phyloP scores from a whole-genome alignment of 164 flowering plant genomes.

The Nymphaea thermarum region DNA sequence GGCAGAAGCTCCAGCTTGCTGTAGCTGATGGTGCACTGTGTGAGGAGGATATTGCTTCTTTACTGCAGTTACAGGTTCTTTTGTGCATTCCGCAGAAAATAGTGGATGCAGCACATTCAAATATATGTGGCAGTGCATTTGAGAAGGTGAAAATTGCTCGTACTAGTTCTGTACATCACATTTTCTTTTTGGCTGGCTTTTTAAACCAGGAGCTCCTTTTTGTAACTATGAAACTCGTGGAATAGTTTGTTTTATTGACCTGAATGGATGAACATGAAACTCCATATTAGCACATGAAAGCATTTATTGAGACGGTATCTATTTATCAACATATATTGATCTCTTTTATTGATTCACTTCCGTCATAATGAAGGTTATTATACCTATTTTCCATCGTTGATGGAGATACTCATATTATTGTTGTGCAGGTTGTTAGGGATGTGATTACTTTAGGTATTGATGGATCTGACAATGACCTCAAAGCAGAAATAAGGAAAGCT shows the following conservation, averaged over 20 bases:
- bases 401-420: neutral
- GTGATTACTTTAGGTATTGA: conserved; percentile 77
- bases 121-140: conserved; percentile 88
- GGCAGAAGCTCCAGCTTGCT: conserved; percentile 79
- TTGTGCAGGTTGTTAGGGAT: conserved; percentile 66
- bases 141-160: conserved; percentile 53
- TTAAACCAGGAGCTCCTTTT: no score
- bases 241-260: no score
- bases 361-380: neutral
- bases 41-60: conserved; percentile 63
- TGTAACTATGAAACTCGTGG: no score
- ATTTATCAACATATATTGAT: no score
- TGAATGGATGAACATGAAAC: neutral
- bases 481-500: conserved; percentile 68
- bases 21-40: conserved; percentile 73
- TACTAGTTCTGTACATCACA: no score
- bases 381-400: no score
- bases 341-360: no score
- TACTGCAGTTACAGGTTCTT: conserved; percentile 68
- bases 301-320: no score
- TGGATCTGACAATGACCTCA: conserved; percentile 68
- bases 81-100: conserved; percentile 87
- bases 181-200: no score
- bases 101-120: conserved; percentile 86
- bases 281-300: no score